Conservation (phyloP, 2,329 filamentous ascomycete genomes). For the Pleurostoma richardsiae region DNA sequence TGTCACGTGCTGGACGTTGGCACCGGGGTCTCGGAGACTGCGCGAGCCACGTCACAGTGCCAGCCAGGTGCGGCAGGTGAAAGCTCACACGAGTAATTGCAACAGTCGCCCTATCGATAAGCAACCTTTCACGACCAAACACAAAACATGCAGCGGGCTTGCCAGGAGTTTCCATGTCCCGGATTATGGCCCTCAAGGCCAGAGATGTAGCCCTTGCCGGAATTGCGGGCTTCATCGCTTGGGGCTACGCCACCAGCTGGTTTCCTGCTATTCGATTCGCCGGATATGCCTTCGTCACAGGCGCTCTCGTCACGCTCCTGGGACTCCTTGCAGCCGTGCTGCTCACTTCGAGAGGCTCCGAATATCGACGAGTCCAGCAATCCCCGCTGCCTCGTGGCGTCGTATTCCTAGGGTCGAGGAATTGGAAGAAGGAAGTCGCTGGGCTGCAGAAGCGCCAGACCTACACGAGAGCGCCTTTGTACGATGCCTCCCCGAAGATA, state of each 20-base stretch:
- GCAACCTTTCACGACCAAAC: not conserved
- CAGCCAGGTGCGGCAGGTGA: not conserved
- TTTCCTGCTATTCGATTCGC: constrained; percentile 77
- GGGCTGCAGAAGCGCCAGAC: constrained; percentile 59
- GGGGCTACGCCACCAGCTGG: constrained; percentile 82
- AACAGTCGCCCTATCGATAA: not conserved
- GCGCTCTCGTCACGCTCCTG: constrained; percentile 52
- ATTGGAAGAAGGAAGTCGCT: constrained; percentile 68
- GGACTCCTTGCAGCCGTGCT: constrained; percentile 54
- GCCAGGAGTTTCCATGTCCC: constrained; percentile 7
- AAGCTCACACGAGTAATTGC: not conserved
- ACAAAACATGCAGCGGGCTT: constrained; percentile 7
- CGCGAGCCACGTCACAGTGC: not conserved
- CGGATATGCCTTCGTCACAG: constrained; percentile 76
- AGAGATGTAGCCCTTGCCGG: constrained; percentile 66
- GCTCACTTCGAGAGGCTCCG: constrained; percentile 52
- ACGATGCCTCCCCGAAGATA: constrained; percentile 69
- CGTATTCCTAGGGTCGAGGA: constrained; percentile 55
- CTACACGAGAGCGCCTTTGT: constrained; percentile 67
- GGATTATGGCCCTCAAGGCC: constrained; percentile 65
- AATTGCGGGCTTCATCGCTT: constrained; percentile 72
- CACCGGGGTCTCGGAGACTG: not conserved
- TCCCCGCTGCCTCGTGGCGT: constrained; percentile 36
- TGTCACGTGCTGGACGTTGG: not conserved
- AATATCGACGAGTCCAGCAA: constrained; percentile 32